phyloP scores from a whole-genome alignment of 805 yeast genomes.

The Candida parachauliodes region DNA sequence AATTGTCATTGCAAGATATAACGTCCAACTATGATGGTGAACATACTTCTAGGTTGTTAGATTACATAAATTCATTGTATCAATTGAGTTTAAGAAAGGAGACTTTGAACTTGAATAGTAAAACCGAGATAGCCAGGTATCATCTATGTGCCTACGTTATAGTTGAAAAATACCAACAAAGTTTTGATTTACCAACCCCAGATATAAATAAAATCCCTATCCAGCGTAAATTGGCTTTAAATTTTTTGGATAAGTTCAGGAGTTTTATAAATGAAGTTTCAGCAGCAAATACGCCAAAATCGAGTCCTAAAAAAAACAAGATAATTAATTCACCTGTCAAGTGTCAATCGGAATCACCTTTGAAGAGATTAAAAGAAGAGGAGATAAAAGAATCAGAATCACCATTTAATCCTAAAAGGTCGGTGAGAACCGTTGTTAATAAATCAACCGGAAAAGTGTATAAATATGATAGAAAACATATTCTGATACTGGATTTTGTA shows the following conservation, averaged over 20 bases:
- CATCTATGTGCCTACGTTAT: constrained; percentile 68
- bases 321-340: constrained; percentile 14
- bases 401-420: constrained; percentile 23
- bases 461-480: constrained; percentile 18
- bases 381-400: constrained; percentile 19
- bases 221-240: constrained; percentile 42
- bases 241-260: constrained; percentile 45
- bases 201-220: constrained; percentile 53
- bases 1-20: constrained; percentile 43
- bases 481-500: constrained; percentile 33
- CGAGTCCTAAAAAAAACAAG: constrained; percentile 21
- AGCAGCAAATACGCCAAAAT: constrained; percentile 16
- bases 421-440: neutral
- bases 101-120: constrained; percentile 46
- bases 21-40: constrained; percentile 41
- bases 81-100: constrained; percentile 49
- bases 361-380: constrained; percentile 22
- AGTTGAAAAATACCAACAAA: constrained; percentile 44
- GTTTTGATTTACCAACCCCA: constrained; percentile 48
- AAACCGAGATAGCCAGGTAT: constrained; percentile 60
- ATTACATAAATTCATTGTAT: constrained; percentile 41
- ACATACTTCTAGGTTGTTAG: constrained; percentile 7
- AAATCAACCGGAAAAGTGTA: constrained; percentile 10
- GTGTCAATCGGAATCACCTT: constrained; percentile 27
- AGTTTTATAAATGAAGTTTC: constrained; percentile 28